A percentile compares a stretch with the other conserved stretches of the same genome.
phyloP scores from a whole-genome alignment of 768 basidiomycete species.

The Russula compacta region DNA sequence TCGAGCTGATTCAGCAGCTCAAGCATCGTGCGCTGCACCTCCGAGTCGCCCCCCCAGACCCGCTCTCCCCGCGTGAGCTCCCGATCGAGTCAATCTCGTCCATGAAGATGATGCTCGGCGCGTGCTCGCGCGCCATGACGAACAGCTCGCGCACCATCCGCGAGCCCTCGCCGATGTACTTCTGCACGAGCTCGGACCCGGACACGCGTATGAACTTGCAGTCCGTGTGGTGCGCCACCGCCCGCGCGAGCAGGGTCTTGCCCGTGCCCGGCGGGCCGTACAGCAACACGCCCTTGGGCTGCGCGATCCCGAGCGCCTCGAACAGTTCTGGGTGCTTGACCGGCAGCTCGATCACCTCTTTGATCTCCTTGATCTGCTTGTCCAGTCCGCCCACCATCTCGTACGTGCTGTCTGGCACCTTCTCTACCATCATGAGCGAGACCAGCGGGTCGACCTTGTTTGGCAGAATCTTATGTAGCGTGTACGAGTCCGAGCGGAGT shows the following conservation, averaged over 20 bases:
- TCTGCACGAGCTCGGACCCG: slow-evolving; percentile 91
- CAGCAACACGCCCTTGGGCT: slow-evolving; percentile 91
- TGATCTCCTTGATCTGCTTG: slow-evolving; percentile 97
- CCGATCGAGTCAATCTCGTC: slow-evolving; percentile 99
- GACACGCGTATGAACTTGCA: slow-evolving; percentile 96
- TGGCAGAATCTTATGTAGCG: slow-evolving; percentile 91
- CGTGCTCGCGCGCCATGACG: slow-evolving; percentile 97
- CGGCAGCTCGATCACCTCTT: slow-evolving; percentile 96
- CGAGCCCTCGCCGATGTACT: slow-evolving; percentile 96
- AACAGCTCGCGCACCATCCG: slow-evolving; percentile 96
- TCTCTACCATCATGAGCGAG: slow-evolving; percentile 99
- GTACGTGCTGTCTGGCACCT: slow-evolving; percentile 97
- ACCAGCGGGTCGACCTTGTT: slow-evolving; percentile 98
- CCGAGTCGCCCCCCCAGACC: slow-evolving; percentile 56
- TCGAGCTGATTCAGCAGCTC: slow-evolving; percentile 59
- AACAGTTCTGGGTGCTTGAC: slow-evolving; percentile 95
- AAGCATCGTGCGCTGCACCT: slow-evolving; percentile 61
- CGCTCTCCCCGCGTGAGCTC: slow-evolving; percentile 76
- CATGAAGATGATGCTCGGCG: slow-evolving; percentile 99
- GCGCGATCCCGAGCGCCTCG: slow-evolving; percentile 91
- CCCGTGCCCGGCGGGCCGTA: slow-evolving; percentile 97
- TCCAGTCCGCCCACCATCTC: slow-evolving; percentile 99
- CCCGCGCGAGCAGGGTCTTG: slow-evolving; percentile 90
- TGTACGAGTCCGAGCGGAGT: slow-evolving; percentile 92
- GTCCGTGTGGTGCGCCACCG: slow-evolving; percentile 95